phyloP scores from a whole-genome alignment of 176 grass and related monocot species.

The Dendrocalamus sinicus region DNA sequence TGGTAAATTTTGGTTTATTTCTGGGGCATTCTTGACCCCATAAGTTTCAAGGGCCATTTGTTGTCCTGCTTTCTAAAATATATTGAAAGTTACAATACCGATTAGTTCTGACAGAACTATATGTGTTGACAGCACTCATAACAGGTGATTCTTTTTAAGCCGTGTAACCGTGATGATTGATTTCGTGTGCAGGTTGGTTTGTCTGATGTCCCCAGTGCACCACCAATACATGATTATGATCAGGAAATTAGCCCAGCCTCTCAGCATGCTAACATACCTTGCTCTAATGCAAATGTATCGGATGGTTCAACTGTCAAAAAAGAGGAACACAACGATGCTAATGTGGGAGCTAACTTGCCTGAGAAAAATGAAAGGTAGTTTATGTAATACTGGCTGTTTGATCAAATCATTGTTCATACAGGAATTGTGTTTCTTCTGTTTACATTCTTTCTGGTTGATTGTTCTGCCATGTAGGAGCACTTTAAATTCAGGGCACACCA shows the following conservation, averaged over 20 bases:
- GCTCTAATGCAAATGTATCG: slow-evolving; percentile 33
- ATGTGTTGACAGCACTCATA: slow-evolving; percentile 1
- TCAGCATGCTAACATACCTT: slow-evolving; percentile 44
- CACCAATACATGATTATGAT: slow-evolving; percentile 83
- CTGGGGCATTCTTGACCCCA: neutral
- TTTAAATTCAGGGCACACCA: slow-evolving; percentile 47
- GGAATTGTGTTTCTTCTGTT: slow-evolving; percentile 26
- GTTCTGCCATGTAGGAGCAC: slow-evolving; percentile 44
- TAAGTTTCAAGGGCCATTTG: neutral
- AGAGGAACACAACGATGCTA: slow-evolving; percentile 47
- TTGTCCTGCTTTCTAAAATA: slow-evolving; percentile 24
- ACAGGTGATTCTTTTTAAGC: neutral
- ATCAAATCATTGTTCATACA: slow-evolving; percentile 33
- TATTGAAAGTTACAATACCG: neutral
- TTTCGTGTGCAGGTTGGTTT: slow-evolving; percentile 59
- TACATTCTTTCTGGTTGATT: slow-evolving; percentile 35
- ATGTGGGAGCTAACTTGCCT: slow-evolving; percentile 41
- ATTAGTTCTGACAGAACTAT: slow-evolving; percentile 21
- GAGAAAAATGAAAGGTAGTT: slow-evolving; percentile 67
- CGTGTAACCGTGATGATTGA: neutral
- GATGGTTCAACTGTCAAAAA: slow-evolving; percentile 49
- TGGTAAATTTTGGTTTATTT: neutral
- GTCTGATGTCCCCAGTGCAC: slow-evolving; percentile 86
- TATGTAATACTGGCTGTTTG: slow-evolving; percentile 23
- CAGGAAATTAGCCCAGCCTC: slow-evolving; percentile 56